Conservation (phyloP, 2,329 filamentous ascomycete genomes). For the Pseudonectria buxi region DNA sequence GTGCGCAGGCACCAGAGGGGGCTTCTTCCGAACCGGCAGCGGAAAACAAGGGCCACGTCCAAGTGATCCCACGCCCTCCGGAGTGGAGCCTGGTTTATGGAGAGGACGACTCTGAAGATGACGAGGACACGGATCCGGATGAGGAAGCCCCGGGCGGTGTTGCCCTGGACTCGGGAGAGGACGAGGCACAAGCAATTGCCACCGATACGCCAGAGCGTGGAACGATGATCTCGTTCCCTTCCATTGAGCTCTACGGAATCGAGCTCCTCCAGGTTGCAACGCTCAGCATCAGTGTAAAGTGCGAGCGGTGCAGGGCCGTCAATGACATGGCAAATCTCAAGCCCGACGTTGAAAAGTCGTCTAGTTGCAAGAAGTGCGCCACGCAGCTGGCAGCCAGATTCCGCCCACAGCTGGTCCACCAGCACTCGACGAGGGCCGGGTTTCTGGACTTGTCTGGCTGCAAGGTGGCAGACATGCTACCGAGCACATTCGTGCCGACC, state of each 20-base stretch:
- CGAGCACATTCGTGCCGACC: slow-evolving; percentile 72
- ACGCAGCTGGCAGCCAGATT: slow-evolving; percentile 47
- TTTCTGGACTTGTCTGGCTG: slow-evolving; percentile 73
- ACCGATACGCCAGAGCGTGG: slow-evolving; percentile 50
- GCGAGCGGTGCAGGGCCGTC: slow-evolving; percentile 67
- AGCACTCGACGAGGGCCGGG: slow-evolving; percentile 65
- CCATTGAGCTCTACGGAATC: slow-evolving; percentile 68
- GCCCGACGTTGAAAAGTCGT: slow-evolving; percentile 43
- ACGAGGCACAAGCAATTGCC: slow-evolving; percentile 5
- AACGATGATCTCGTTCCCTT: slow-evolving; percentile 73
- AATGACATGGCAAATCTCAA: slow-evolving; percentile 64
- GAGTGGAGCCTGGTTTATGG: slow-evolving; percentile 57
- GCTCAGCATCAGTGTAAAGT: slow-evolving; percentile 67
- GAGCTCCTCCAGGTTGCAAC: slow-evolving; percentile 65
- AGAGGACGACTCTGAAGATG: slow-evolving; percentile 42
- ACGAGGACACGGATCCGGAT: slow-evolving; percentile 39
- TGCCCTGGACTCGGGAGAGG: slow-evolving; percentile 26
- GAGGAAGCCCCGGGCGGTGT: slow-evolving; percentile 38
- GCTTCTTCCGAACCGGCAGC: slow-evolving; percentile 12
- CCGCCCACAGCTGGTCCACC: slow-evolving; percentile 64
- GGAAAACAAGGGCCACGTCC: slow-evolving; percentile 57
- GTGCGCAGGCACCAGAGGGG: slow-evolving; percentile 4
- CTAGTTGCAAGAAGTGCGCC: slow-evolving; percentile 55
- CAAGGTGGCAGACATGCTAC: slow-evolving; percentile 67
- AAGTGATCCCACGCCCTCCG: slow-evolving; percentile 66